Evolutionary conservation across 2,329 filamentous ascomycete genomes (phyloP).

Genomic region (Alternaria triticina): DNA sequence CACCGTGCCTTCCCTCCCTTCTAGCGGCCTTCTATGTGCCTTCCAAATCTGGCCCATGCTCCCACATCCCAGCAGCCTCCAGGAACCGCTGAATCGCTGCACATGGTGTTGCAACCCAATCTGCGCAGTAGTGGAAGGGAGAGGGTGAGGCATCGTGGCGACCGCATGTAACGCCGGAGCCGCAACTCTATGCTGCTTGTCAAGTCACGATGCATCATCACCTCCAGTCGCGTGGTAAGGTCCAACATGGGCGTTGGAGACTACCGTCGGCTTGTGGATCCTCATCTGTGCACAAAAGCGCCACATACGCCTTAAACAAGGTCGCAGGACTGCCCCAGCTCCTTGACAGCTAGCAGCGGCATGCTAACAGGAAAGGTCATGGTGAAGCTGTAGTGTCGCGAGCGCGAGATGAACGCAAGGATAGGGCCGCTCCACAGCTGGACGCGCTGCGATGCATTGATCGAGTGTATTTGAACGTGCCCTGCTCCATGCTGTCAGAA

Average conservation of each 20-base stretch:
- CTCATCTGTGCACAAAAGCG: slow-evolving; percentile 36
- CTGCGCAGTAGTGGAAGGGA: not conserved
- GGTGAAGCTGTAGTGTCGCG: slow-evolving; percentile 36
- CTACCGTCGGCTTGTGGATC: slow-evolving; percentile 24
- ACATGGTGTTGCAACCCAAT: slow-evolving; percentile 8
- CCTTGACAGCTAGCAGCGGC: slow-evolving; percentile 34
- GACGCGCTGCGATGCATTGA: slow-evolving; percentile 34
- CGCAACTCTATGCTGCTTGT: not conserved
- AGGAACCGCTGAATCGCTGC: slow-evolving; percentile 21
- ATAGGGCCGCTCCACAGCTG: slow-evolving; percentile 37
- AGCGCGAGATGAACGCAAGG: slow-evolving; percentile 39
- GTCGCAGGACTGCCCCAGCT: slow-evolving; percentile 41
- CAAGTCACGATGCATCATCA: not conserved
- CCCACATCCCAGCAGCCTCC: slow-evolving; percentile 12
- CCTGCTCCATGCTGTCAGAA: slow-evolving; percentile 29
- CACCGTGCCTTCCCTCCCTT: slow-evolving; percentile 27
- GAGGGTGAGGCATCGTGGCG: not conserved
- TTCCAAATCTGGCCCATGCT: slow-evolving; percentile 26
- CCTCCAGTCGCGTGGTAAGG: not conserved
- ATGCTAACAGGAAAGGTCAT: slow-evolving; percentile 33
- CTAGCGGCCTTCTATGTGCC: slow-evolving; percentile 35
- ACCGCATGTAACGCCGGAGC: not conserved
- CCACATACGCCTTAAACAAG: slow-evolving; percentile 42
- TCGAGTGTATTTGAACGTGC: slow-evolving; percentile 42
- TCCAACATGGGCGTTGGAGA: not conserved